Evolutionary conservation across 768 basidiomycete species (phyloP), one percentile per base, ranked within the genome.

Genomic region (Suillus bovinus): DNA sequence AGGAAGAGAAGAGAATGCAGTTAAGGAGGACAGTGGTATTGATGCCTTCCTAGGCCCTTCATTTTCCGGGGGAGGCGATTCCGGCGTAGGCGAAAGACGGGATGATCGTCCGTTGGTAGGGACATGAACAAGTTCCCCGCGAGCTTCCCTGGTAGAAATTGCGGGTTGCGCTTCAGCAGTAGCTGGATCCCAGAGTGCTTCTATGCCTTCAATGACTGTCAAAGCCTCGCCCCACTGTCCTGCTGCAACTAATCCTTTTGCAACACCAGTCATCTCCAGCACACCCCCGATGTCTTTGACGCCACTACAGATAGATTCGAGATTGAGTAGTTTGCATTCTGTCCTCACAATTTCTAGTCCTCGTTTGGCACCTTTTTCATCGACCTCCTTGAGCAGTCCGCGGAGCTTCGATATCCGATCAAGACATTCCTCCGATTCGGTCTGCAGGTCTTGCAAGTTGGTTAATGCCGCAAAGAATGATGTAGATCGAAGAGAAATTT

Each of bases 391-490:
- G 14, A 99, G 81, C 57, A 92, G 82, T 0, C 74, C 71, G 27
- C 93, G 90, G 6, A 99, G 81, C 31, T 85, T 81, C 9, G 83
- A 79, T 63, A 98, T 92, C 52, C 91, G 86, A 49, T 81, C 77
- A 7, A 99, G 81, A 69, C 95, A 96, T 54, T 87, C 83, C 54
- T 89, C 84, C 0, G 94, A 96, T 71, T 97, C 94, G 6, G 90
- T 85, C 70, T 95, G 94, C 13, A 99, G 84, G 65, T 94, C 90
- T 69, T 97, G 92, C 9, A 99, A 81, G 74, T 99, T 99, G 8
- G 94, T 85, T 41, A 99, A 84, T 8, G 97, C 97, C 5, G 96
- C 90, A 69, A 99, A 99, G 83, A 99, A 99, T 1, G 94, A 94
- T 1, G 92, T 85, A 0, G 95, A 93, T 16, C 96, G 90, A 11